phyloP scores from a whole-genome alignment of 768 basidiomycete genomes.

The Lyophyllum semitale region DNA sequence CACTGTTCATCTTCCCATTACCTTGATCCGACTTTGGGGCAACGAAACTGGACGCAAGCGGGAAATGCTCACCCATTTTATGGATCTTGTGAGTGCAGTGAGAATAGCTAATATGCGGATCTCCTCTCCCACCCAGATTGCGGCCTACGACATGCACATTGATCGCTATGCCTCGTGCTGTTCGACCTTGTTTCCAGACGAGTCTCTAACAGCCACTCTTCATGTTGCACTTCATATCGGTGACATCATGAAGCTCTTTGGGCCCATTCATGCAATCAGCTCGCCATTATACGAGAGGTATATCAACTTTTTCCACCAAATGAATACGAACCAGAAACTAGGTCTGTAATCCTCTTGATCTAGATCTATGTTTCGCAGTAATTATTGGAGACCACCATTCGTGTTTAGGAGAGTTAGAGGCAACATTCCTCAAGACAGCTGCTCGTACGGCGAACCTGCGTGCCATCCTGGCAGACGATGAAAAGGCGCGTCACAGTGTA shows the following conservation, averaged over 20 bases:
- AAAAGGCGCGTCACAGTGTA: neutral
- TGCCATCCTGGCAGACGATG: slow-evolving; percentile 10
- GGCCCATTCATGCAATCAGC: slow-evolving; percentile 25
- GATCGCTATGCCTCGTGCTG: slow-evolving; percentile 3
- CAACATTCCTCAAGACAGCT: slow-evolving; percentile 4
- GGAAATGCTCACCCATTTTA: slow-evolving; percentile 26
- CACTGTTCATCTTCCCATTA: slow-evolving; percentile 28
- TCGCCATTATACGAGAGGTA: slow-evolving; percentile 17
- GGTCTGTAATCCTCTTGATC: neutral
- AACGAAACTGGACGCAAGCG: slow-evolving; percentile 10
- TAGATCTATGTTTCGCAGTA: too few relatives aligned
- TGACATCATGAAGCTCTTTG: slow-evolving; percentile 24
- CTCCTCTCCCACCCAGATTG: slow-evolving; percentile 19
- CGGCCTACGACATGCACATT: slow-evolving; percentile 21
- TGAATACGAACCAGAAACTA: slow-evolving; percentile 19
- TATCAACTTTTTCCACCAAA: too few relatives aligned
- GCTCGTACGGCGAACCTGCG: slow-evolving; percentile 9
- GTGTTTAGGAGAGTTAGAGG: slow-evolving; percentile 11
- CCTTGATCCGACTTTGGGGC: slow-evolving; percentile 27
- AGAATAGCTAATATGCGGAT: slow-evolving; percentile 10
- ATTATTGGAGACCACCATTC: neutral
- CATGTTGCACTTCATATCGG: slow-evolving; percentile 34
- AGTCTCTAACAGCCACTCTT: slow-evolving; percentile 25
- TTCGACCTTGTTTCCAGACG: neutral
- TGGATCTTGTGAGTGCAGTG: slow-evolving; percentile 28